Evolutionary conservation across 306 rosid species (phyloP).

Genomic region (Malus sieversii): DNA sequence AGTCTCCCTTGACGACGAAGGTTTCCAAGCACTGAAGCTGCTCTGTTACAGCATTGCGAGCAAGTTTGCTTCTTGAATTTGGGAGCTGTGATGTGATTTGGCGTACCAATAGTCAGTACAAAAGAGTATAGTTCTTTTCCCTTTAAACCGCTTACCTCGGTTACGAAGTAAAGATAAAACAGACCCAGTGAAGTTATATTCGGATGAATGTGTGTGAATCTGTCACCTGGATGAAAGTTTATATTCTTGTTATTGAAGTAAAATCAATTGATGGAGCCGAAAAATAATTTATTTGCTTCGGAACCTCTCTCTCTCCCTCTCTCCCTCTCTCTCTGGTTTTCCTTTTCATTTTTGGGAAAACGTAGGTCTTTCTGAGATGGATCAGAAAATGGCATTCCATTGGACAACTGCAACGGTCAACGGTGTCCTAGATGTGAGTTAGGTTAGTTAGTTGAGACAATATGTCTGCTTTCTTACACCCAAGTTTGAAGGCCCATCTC

Average conservation of each 20-base stretch:
- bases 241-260: too few relatives aligned
- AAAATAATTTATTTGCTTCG: too few relatives aligned
- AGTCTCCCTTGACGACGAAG: conserved; percentile 17
- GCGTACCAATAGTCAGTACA: too few relatives aligned
- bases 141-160: neutral
- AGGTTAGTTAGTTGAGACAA: neutral
- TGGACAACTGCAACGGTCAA: neutral
- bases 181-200: neutral
- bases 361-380: neutral
- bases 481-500: too few relatives aligned
- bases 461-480: neutral
- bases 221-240: neutral
- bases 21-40: conserved; percentile 27
- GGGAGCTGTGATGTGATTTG: neutral
- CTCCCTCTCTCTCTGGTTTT: too few relatives aligned
- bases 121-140: neutral
- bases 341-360: too few relatives aligned
- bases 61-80: conserved; percentile 9
- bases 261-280: neutral
- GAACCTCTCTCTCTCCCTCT: too few relatives aligned
- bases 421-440: neutral
- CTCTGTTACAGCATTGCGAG: conserved; percentile 21
- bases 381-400: neutral
- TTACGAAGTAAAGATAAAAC: neutral
- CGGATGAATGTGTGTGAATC: neutral